Conservation (phyloP, 148 eudicot species). For the Silene uniflora region DNA sequence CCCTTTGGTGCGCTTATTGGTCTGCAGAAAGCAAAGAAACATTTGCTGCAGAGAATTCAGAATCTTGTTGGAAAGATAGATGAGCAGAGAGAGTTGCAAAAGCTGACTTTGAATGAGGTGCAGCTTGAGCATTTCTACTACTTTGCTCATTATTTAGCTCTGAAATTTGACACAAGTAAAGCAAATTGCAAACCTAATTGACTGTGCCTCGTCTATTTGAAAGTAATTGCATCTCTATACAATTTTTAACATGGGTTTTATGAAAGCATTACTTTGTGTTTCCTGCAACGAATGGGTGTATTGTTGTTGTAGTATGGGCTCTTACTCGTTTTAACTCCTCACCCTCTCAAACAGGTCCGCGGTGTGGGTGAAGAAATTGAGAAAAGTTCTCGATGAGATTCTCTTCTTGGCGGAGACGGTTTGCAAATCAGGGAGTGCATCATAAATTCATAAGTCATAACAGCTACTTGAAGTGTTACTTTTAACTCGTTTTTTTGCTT, state of each 20-base stretch:
- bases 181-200: too few relatives aligned
- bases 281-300: neutral
- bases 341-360: constrained; percentile 54
- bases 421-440: constrained; percentile 61
- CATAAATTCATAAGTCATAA: too few relatives aligned
- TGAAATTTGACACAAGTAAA: too few relatives aligned
- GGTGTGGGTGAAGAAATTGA: constrained; percentile 63
- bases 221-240: neutral
- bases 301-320: neutral
- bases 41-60: constrained; percentile 78
- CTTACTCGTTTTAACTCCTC: neutral
- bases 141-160: too few relatives aligned
- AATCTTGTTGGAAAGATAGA: constrained; percentile 79
- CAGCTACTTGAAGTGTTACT: neutral
- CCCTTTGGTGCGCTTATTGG: neutral
- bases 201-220: neutral
- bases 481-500: neutral
- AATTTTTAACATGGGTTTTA: neutral
- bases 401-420: constrained; percentile 51
- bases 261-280: neutral
- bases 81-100: constrained; percentile 67
- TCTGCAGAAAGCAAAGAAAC: constrained; percentile 70
- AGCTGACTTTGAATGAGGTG: constrained; percentile 61
- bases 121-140: too few relatives aligned
- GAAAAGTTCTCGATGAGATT: too few relatives aligned